Evolutionary conservation across 2,329 filamentous ascomycete species (phyloP).

Genomic region (Monascus ruber): DNA sequence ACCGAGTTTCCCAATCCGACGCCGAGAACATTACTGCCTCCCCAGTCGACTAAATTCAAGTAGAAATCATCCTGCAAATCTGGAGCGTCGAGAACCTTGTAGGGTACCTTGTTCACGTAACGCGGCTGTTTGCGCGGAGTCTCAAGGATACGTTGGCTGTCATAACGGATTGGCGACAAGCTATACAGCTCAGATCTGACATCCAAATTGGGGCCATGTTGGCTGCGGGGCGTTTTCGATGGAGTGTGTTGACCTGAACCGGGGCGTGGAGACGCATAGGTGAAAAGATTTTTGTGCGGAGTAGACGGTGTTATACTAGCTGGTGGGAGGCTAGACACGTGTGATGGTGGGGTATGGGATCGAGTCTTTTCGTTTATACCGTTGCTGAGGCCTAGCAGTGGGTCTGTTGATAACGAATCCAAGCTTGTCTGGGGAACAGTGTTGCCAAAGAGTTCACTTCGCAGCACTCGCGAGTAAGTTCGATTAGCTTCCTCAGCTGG

Average conservation of each 20-base stretch:
- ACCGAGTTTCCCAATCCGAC: conserved; percentile 88
- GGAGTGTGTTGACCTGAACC: conserved; percentile 76
- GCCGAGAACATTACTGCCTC: conserved; percentile 83
- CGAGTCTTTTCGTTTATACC: conserved; percentile 54
- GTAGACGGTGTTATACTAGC: conserved; percentile 78
- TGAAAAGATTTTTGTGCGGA: conserved; percentile 94
- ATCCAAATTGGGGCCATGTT: conserved; percentile 80
- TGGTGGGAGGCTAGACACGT: conserved; percentile 54
- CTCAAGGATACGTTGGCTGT: conserved; percentile 85
- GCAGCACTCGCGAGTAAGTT: conserved; percentile 77
- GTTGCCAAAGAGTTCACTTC: conserved; percentile 84
- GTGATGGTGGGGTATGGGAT: conserved; percentile 70
- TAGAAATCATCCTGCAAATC: conserved; percentile 97
- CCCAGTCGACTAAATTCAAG: conserved; percentile 95
- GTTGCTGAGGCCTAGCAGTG: conserved; percentile 33
- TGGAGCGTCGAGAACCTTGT: conserved; percentile 93
- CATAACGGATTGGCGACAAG: conserved; percentile 82
- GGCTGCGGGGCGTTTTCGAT: conserved; percentile 76
- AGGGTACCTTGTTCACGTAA: conserved; percentile 89
- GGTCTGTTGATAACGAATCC: conserved; percentile 51
- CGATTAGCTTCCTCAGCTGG: conserved; percentile 85
- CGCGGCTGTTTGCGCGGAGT: conserved; percentile 80
- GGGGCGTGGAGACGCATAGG: conserved; percentile 67
- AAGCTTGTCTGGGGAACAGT: conserved; percentile 73
- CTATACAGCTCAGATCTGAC: conserved; percentile 89